Percentiles rank a stretch among this genome's conserved stretches.
Conservation (phyloP, 116 monocot genomes). For the Dioscorea cayenensis region DNA sequence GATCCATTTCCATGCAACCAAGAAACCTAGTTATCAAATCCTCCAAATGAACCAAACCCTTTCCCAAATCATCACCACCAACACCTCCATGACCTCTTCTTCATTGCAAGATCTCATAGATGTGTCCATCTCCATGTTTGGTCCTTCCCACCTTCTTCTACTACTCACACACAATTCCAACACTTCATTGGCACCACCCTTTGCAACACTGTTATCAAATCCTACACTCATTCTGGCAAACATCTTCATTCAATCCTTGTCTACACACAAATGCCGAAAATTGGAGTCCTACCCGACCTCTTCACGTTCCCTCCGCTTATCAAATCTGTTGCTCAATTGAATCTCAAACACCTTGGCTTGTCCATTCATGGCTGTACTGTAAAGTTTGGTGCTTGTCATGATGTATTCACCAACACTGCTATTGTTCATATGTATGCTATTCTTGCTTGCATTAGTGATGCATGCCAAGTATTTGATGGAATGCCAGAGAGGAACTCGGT, state of each 20-base stretch:
- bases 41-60: not conserved
- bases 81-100: not conserved
- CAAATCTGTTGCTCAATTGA: slow-evolving; percentile 11
- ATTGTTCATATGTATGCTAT: slow-evolving; percentile 14
- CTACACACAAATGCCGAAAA: slow-evolving; percentile 13
- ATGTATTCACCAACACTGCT: slow-evolving; percentile 18
- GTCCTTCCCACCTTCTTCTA: not conserved
- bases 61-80: slow-evolving; percentile 11
- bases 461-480: slow-evolving; percentile 19
- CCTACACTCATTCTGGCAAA: slow-evolving; percentile 7
- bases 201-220: slow-evolving; percentile 19
- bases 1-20: no score
- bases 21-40: no score
- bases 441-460: not conserved
- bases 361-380: slow-evolving; percentile 5
- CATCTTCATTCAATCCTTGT: slow-evolving; percentile 6
- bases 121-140: not conserved
- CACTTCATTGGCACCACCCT: slow-evolving; percentile 6
- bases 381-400: slow-evolving; percentile 9
- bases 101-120: slow-evolving; percentile 6
- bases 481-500: slow-evolving; percentile 21
- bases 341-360: slow-evolving; percentile 6
- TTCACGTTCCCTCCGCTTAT: slow-evolving; percentile 20
- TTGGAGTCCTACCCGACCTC: not conserved
- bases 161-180: slow-evolving; percentile 17